Base-by-base conservation (phyloP, 805 yeast species). In the Myxozyma geophila region DNA sequence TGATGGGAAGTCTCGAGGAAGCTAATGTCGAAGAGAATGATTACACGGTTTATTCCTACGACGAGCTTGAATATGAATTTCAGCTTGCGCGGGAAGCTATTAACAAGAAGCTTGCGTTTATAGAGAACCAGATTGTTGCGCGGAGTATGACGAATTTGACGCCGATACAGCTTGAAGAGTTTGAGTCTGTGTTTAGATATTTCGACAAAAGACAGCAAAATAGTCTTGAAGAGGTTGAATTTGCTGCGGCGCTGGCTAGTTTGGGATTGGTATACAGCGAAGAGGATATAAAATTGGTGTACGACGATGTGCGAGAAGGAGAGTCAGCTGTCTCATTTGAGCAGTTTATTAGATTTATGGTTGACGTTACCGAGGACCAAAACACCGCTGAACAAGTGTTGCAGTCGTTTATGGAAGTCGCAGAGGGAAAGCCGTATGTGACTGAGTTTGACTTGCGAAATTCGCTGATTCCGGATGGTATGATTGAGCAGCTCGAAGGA, bases 171-270 rank as follows among this genome's bases (percentile, higher is more conserved):
- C 65, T 77, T 21, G 81, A 77, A 50, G 82, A 81, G 59, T 79
- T 79, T 67, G 82, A 80, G 64, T 70, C 78, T 4, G 77, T 80
- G 15, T 82, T 83, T 64, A 70, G 81, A 10, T 78, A 76, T 62
- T 79, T 79, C 63, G 79, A 76, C 63, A 73, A 70, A 39, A 75
- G 77, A 0, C 73, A 73, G 52, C 78, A 77, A 60, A 75, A 76
- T 44, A 72, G 75, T 41, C 71, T 82, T 58, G 74, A 75, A 40
- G 78, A 78, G 59, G 54, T 64, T 10, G 85, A 82, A 69, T 83
- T 82, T 63, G 72, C 75, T 2, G 78, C 77, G 0, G 81, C 83
- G 1, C 70, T 82, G 62, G 76, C 76, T n/a, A 72, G 77, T 47
- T 71, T 81, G 28, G 82, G 82, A 23, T 75, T 79, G 0, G 75